Evolutionary conservation across 2,329 filamentous ascomycete genomes (phyloP).

Genomic region (Aspergillus nomiae): DNA sequence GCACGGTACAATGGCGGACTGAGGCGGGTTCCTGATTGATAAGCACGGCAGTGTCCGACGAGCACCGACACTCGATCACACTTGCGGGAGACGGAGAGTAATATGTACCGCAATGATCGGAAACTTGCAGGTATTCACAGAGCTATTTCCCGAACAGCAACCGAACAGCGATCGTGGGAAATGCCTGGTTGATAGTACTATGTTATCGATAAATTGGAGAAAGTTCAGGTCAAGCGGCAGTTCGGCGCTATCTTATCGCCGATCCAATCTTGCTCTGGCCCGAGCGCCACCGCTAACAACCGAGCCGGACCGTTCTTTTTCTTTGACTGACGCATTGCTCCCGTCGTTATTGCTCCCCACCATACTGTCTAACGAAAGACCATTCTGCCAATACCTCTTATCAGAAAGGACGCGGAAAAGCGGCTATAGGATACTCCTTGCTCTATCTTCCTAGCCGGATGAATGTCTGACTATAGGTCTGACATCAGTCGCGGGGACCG

Average conservation of each 20-base stretch:
- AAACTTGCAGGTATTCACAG: neutral
- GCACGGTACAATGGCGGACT: constrained; percentile 22
- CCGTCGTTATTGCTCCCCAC: constrained; percentile 4
- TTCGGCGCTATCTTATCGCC: constrained; percentile 18
- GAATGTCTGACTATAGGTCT: constrained; percentile 30
- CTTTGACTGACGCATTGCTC: constrained; percentile 20
- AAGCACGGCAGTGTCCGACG: constrained; percentile 18
- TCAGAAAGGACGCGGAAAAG: neutral
- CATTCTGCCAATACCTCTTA: neutral
- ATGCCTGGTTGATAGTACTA: neutral
- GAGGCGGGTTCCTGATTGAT: constrained; percentile 23
- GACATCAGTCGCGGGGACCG: constrained; percentile 26
- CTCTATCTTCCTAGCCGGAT: constrained; percentile 12
- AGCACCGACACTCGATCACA: neutral
- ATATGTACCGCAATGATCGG: neutral
- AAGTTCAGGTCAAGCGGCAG: constrained; percentile 1
- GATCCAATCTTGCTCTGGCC: constrained; percentile 14
- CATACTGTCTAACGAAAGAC: neutral
- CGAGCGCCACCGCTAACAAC: constrained; percentile 28
- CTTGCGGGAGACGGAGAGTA: neutral
- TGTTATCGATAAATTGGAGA: neutral
- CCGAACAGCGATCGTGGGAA: neutral
- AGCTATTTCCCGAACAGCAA: neutral
- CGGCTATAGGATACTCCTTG: neutral
- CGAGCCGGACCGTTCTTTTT: constrained; percentile 23